Percentiles rank a stretch among this genome's conserved stretches.
Conservation (phyloP, 31 red algal genomes). For the Asparagopsis taxiformis region DNA sequence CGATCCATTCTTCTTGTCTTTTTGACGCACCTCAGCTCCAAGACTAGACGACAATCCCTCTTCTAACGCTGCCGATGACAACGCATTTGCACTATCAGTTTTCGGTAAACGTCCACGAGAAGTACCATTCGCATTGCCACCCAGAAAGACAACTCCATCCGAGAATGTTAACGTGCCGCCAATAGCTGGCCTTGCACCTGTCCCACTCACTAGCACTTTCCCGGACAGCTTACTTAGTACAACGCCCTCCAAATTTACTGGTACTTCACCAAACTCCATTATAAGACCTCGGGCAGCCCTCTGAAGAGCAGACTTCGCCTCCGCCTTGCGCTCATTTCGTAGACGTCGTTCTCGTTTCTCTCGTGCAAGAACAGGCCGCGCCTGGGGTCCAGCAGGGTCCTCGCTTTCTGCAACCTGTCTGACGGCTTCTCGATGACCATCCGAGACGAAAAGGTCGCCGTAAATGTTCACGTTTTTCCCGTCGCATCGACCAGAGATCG, state of each 20-base stretch:
- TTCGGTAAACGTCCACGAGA: no score
- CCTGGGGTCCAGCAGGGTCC: background rate
- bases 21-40: background rate
- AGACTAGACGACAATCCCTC: background rate
- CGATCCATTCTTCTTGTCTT: background rate
- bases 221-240: slow-evolving; percentile 20
- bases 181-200: slow-evolving; percentile 2
- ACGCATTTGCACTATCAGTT: background rate
- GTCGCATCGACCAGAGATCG: slow-evolving; percentile 28
- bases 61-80: background rate
- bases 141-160: slow-evolving; percentile 29
- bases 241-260: slow-evolving; percentile 25
- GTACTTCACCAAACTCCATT: slow-evolving; percentile 44
- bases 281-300: slow-evolving; percentile 21
- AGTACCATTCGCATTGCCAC: background rate
- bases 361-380: background rate
- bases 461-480: slow-evolving; percentile 31
- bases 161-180: slow-evolving; percentile 29
- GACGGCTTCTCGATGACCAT: slow-evolving; percentile 25
- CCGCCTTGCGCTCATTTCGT: background rate
- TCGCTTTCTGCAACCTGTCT: background rate
- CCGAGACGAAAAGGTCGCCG: slow-evolving; percentile 56
- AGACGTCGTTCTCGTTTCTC: background rate
- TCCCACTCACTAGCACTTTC: slow-evolving; percentile 16
- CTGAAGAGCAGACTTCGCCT: slow-evolving; percentile 12